These are phyloP conservation scores for Thuja plicata DNA, from an alignment of 83 land plant species.

Conservation along the genomic window DNA sequence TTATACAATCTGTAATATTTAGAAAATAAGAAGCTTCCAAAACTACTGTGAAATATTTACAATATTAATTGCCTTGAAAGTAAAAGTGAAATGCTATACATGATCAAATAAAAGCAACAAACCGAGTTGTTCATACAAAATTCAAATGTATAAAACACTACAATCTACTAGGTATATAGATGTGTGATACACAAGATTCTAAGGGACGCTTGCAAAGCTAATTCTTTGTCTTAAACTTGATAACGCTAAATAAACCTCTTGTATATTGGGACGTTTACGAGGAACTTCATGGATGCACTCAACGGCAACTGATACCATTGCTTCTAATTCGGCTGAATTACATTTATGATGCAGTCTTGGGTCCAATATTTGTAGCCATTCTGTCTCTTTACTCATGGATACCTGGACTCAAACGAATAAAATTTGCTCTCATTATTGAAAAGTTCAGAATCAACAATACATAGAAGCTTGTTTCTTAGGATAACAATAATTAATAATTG, in stretches of 20 bases:
- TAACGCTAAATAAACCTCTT: not conserved
- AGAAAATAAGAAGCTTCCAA: no score
- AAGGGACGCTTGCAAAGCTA: not conserved
- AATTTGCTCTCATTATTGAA: not conserved
- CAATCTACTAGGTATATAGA: not conserved
- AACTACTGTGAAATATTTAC: not conserved
- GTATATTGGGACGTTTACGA: not conserved
- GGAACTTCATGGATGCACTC: slow-evolving; percentile 5
- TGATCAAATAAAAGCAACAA: not conserved
- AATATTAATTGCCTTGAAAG: not conserved
- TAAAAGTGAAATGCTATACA: not conserved
- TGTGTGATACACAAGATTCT: not conserved
- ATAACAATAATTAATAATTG: not conserved
- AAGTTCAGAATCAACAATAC: not conserved
- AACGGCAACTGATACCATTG: slow-evolving; percentile 4
- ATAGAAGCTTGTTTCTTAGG: not conserved
- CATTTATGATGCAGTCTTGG: not conserved
- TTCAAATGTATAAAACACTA: not conserved
- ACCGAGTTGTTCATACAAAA: not conserved
- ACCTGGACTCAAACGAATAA: not conserved
- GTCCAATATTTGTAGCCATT: slow-evolving; percentile 6
- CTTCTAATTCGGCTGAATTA: not conserved
- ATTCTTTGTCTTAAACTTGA: not conserved
- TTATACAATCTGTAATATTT: no score
- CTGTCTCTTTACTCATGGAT: not conserved